These are phyloP conservation scores for Cystobasidium slooffiae DNA, from an alignment of 1,284 basidiomycete genomes.

Conservation along the genomic window DNA sequence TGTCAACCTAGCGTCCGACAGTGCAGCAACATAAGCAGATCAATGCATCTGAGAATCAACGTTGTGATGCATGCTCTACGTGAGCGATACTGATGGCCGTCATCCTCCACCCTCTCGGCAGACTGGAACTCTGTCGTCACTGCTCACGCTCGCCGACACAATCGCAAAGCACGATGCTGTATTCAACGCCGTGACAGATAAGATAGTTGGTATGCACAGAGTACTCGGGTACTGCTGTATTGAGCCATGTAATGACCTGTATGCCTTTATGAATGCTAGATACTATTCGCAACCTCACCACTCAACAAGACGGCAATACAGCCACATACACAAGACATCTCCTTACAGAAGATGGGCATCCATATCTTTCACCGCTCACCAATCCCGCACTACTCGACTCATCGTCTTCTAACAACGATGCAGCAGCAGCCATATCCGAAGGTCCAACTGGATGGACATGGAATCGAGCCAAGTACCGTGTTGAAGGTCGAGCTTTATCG, in stretches of 20 bases:
- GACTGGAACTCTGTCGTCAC: slow-evolving; percentile 91
- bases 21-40: not conserved
- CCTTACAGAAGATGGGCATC: slow-evolving; percentile 52
- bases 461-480: slow-evolving; percentile 52
- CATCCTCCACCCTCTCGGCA: slow-evolving; percentile 56
- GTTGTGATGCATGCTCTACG: not conserved
- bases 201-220: slow-evolving; percentile 79
- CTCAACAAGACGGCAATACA: slow-evolving; percentile 13
- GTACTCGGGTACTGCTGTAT: slow-evolving; percentile 45
- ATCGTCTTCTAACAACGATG: not conserved
- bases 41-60: not conserved
- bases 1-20: not conserved
- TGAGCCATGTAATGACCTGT: not conserved
- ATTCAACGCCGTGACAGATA: slow-evolving; percentile 85
- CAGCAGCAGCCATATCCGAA: slow-evolving; percentile 40
- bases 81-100: not conserved
- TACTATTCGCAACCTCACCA: slow-evolving; percentile 36
- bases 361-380: slow-evolving; percentile 50
- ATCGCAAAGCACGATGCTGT: slow-evolving; percentile 88
- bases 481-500: slow-evolving; percentile 44
- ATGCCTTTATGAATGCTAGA: not conserved
- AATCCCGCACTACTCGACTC: slow-evolving; percentile 17
- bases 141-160: slow-evolving; percentile 88
- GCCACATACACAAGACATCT: slow-evolving; percentile 59
- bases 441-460: slow-evolving; percentile 45